Evolutionary conservation across 371 early-diverging fungal species (phyloP), one percentile per base, ranked within the genome.

Genomic region (Dipsacomyces acuminosporus): DNA sequence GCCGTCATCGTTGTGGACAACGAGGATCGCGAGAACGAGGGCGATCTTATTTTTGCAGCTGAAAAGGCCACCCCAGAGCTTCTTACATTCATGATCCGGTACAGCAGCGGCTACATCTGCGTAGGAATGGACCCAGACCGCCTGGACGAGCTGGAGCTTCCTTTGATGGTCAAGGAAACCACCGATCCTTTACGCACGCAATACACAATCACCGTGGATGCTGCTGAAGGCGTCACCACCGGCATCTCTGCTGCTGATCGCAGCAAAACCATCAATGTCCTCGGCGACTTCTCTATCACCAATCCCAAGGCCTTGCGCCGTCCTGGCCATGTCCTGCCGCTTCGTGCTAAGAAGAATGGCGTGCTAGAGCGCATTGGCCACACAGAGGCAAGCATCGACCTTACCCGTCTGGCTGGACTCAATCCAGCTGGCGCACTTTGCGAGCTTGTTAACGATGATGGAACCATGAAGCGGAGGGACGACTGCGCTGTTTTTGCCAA

Each of bases 1-100:
- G 88, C 92, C 61, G 78, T 97, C 19, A 78, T 97, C 44, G 96
- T 89, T 0, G 89, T 94, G 71, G 98, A 97, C 75, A 88, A 94
- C 70, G 94, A 94, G 60, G 95, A 93, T 64, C 86, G 96, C 8
- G 98, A 97, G 77, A 97, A 97, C 64, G 98, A 97, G 65, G 98
- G 98, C 46, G 98, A 97, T 62, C 73, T 97, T 52, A 90, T 97
- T 57, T 86, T 95, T 51, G 93, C 98, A 0, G 95, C 89, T 15
- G 85, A 94, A 69, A 82, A 84, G 59, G 72, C 88, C 15, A 94
- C 94, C 9, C 84, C 90, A 0, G 90, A 89, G 59, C 86, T 91
- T 70, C 85, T 93, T 81, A 94, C 96, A 8, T 97, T 97, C 64
- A 78, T 94, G 64, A 86, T 97, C 74, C 83, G 93, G 45, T 81